Evolutionary conservation across 805 yeast genomes (phyloP).

Genomic region (Schizosaccharomyces octosporus): DNA sequence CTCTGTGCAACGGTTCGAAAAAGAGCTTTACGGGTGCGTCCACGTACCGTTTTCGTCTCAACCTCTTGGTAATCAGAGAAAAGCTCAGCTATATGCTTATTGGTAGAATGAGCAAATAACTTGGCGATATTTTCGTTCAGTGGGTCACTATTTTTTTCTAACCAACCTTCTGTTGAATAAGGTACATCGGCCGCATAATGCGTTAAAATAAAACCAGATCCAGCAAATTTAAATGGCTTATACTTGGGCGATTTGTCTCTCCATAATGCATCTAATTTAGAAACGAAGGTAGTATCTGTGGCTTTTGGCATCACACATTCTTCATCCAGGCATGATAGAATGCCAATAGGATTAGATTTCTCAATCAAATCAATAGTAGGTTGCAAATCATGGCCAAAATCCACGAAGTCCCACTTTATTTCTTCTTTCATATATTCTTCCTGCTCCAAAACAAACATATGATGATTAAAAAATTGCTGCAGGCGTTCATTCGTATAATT

Average conservation of each 20-base stretch:
- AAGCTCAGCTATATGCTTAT: slow-evolving; percentile 29
- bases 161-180: slow-evolving; percentile 76
- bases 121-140: slow-evolving; percentile 48
- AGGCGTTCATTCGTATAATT: slow-evolving; percentile 89
- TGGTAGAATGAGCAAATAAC: slow-evolving; percentile 32
- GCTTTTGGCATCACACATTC: slow-evolving; percentile 89
- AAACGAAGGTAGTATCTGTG: slow-evolving; percentile 57
- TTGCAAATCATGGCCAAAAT: slow-evolving; percentile 82
- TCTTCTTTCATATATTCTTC: slow-evolving; percentile 87
- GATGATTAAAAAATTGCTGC: slow-evolving; percentile 88
- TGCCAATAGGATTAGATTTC: slow-evolving; percentile 45
- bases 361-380: slow-evolving; percentile 87
- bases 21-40: slow-evolving; percentile 16
- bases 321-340: slow-evolving; percentile 70
- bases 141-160: slow-evolving; percentile 85
- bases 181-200: slow-evolving; percentile 97
- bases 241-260: slow-evolving; percentile 30
- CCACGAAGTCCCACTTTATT: slow-evolving; percentile 81
- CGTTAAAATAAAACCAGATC: slow-evolving; percentile 44
- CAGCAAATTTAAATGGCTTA: slow-evolving; percentile 41
- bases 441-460: slow-evolving; percentile 88
- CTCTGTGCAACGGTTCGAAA: slow-evolving; percentile 65
- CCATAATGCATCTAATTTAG: slow-evolving; percentile 48
- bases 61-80: slow-evolving; percentile 20
- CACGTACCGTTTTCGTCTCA: slow-evolving; percentile 10